A percentile compares a stretch with the other conserved stretches of the same genome.
phyloP scores from a whole-genome alignment of 2,329 filamentous ascomycete species.

The Rutstroemia sp. region DNA sequence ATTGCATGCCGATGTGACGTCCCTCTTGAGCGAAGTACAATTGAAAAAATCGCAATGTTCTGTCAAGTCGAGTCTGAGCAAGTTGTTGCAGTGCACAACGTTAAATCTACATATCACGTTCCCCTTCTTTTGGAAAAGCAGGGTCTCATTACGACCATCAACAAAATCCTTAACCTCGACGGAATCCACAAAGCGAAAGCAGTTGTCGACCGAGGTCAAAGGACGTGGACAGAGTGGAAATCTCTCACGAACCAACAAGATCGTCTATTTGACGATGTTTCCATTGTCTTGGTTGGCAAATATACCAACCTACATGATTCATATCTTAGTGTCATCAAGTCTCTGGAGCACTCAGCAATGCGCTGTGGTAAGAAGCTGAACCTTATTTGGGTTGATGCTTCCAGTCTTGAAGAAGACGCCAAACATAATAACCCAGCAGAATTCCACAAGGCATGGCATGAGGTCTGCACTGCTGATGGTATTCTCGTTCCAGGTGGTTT shows the following conservation, averaged over 20 bases:
- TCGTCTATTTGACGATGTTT: constrained; percentile 60
- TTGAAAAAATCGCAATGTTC: constrained; percentile 81
- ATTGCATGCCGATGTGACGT: constrained; percentile 89
- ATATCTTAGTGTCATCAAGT: constrained; percentile 78
- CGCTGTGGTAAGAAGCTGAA: constrained; percentile 71
- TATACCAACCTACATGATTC: constrained; percentile 80
- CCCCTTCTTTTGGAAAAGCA: constrained; percentile 86
- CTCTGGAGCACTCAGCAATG: constrained; percentile 89
- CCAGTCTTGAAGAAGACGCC: constrained; percentile 67
- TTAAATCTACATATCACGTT: constrained; percentile 88
- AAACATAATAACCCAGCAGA: constrained; percentile 57
- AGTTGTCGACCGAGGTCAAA: constrained; percentile 53
- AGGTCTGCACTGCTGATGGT: constrained; percentile 60
- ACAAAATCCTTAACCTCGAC: constrained; percentile 58
- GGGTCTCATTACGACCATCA: constrained; percentile 62
- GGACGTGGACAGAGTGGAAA: constrained; percentile 71
- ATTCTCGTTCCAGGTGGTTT: constrained; percentile 55
- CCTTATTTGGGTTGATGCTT: constrained; percentile 77
- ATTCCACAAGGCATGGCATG: constrained; percentile 82
- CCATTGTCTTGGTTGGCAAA: constrained; percentile 86
- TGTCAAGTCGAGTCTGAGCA: constrained; percentile 83
- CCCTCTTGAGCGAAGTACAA: constrained; percentile 63
- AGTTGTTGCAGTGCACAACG: constrained; percentile 83
- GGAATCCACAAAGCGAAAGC: constrained; percentile 42
- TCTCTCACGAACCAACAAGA: constrained; percentile 58